Conservation (phyloP, 1,284 basidiomycete species). For the Fistulinella cinereoalba region DNA sequence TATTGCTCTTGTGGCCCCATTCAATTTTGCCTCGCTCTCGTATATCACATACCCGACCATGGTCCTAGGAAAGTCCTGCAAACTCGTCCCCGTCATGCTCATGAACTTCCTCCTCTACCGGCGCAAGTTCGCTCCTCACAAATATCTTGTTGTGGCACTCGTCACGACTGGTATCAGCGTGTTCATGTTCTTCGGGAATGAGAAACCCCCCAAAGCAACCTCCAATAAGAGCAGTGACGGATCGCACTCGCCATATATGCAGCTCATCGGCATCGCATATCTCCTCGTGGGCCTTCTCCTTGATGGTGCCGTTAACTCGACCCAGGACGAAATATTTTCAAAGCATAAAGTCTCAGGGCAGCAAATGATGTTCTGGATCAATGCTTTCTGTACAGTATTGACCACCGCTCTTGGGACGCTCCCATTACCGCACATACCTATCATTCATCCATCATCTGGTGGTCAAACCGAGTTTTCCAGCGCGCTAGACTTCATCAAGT, state of each 20-base stretch:
- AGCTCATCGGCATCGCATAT: slow-evolving; percentile 66
- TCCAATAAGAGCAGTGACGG: slow-evolving; percentile 32
- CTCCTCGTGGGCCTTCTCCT: slow-evolving; percentile 84
- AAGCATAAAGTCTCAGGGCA: slow-evolving; percentile 80
- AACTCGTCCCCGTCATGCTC: slow-evolving; percentile 93
- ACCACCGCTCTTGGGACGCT: slow-evolving; percentile 65
- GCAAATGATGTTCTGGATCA: slow-evolving; percentile 99
- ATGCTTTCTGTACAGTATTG: slow-evolving; percentile 75
- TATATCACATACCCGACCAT: slow-evolving; percentile 99
- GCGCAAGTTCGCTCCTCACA: slow-evolving; percentile 87
- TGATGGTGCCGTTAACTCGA: slow-evolving; percentile 96
- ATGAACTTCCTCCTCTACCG: slow-evolving; percentile 93
- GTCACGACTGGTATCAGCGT: slow-evolving; percentile 93
- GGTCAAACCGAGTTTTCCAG: slow-evolving; percentile 64
- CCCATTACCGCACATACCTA: slow-evolving; percentile 73
- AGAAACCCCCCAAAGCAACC: slow-evolving; percentile 48
- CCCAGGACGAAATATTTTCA: slow-evolving; percentile 95
- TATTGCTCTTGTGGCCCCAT: slow-evolving; percentile 90
- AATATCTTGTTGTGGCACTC: slow-evolving; percentile 89
- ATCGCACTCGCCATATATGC: slow-evolving; percentile 44
- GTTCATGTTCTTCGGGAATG: slow-evolving; percentile 87
- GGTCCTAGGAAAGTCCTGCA: slow-evolving; percentile 98
- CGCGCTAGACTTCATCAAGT: slow-evolving; percentile 73
- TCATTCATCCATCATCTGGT: slow-evolving; percentile 60
- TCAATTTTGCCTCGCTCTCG: slow-evolving; percentile 91